Percentiles rank a stretch among this genome's conserved stretches.
These are phyloP conservation scores for Symbiodinium natans DNA, from an alignment of 73 alveolate genomes.

Conservation along the genomic window DNA sequence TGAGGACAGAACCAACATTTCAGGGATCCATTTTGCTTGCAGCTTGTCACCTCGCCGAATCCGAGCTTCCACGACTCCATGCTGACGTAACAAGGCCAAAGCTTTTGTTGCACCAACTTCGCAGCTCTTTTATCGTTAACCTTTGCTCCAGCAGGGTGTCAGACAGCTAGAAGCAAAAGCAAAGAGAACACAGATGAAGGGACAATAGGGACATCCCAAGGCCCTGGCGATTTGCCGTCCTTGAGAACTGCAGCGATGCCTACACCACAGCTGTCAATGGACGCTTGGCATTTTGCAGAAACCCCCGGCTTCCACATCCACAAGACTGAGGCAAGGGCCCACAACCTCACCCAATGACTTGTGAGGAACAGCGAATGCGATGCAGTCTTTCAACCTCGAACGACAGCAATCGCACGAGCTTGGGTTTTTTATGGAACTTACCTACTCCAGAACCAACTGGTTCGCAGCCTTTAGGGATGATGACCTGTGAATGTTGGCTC, in stretches of 20 bases:
- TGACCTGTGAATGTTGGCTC: too few relatives aligned
- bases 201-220: not conserved
- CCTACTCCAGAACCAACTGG: too few relatives aligned
- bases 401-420: too few relatives aligned
- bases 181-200: too few relatives aligned
- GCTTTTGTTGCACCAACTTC: constrained; percentile 91
- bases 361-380: constrained; percentile 89
- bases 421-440: too few relatives aligned
- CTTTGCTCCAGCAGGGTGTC: not conserved
- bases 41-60: constrained; percentile 70
- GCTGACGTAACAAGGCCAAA: not conserved
- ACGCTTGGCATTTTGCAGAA: not conserved
- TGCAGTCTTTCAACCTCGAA: constrained; percentile 77
- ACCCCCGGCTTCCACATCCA: not conserved
- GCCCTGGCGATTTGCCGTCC: constrained; percentile 72
- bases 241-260: constrained; percentile 83
- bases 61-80: too few relatives aligned
- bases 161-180: not conserved
- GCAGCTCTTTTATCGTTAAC: constrained; percentile 87
- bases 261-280: not conserved
- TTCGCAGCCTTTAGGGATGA: too few relatives aligned
- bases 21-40: constrained; percentile 91
- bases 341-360: constrained; percentile 88
- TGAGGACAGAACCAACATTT: constrained; percentile 23
- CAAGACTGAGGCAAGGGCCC: constrained; percentile 3